Conservation (phyloP, 768 basidiomycete species). For the Termitomyces heimii region DNA sequence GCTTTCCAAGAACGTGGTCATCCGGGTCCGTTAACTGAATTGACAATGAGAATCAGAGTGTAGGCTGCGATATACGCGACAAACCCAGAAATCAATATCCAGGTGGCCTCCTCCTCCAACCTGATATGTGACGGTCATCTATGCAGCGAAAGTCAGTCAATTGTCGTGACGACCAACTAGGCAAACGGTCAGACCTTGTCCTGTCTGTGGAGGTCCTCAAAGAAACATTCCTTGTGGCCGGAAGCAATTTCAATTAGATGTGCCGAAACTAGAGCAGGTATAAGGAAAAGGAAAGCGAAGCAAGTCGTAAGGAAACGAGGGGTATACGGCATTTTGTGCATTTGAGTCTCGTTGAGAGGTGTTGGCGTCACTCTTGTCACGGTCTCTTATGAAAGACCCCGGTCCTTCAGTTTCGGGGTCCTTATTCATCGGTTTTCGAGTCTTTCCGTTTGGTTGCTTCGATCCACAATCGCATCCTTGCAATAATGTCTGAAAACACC, state of each 20-base stretch:
- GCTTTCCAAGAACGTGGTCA: constrained; percentile 62
- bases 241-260: constrained; percentile 75
- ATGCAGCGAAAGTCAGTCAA: not conserved
- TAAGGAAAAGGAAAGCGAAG: constrained; percentile 34
- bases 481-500: constrained; percentile 48
- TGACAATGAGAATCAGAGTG: constrained; percentile 5
- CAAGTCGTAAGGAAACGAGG: constrained; percentile 31
- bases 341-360: constrained; percentile 4
- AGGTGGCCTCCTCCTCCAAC: constrained; percentile 95
- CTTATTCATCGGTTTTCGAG: constrained; percentile 6
- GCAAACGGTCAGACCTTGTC: constrained; percentile 60
- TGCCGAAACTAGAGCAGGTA: constrained; percentile 39
- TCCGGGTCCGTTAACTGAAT: constrained; percentile 77
- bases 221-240: constrained; percentile 89
- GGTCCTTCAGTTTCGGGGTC: constrained; percentile 14
- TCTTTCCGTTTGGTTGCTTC: constrained; percentile 14
- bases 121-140: constrained; percentile 99
- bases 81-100: constrained; percentile 96
- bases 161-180: not conserved
- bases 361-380: not conserved
- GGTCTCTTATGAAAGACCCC: constrained; percentile 11
- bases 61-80: constrained; percentile 6
- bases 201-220: constrained; percentile 87
- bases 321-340: constrained; percentile 22
- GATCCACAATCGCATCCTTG: constrained; percentile 21